Percentiles rank a stretch among this genome's conserved stretches.
phyloP scores from a whole-genome alignment of 2,329 filamentous ascomycete species.

The Macroventuria anomochaeta region DNA sequence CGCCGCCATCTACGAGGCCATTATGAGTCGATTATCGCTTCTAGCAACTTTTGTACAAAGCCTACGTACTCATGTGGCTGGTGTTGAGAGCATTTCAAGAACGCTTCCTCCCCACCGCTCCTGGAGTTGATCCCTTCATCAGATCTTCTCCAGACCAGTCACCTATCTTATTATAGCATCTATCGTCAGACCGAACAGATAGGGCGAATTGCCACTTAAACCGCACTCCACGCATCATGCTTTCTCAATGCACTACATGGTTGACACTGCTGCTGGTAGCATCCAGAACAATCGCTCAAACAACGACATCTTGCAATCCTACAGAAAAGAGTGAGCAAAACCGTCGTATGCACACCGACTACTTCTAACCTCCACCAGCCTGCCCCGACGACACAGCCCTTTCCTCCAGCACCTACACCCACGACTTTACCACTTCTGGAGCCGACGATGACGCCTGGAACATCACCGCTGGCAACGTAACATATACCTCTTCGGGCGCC shows the following conservation, averaged over 20 bases:
- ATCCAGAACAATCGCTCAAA: conserved; percentile 43
- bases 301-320: conserved; percentile 51
- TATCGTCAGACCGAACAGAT: not conserved
- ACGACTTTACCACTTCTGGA: conserved; percentile 47
- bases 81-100: not conserved
- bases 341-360: not conserved
- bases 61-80: not conserved
- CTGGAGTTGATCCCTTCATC: not conserved
- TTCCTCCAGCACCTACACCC: conserved; percentile 43
- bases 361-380: conserved; percentile 17
- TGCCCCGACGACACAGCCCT: conserved; percentile 51
- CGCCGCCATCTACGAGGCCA: not conserved
- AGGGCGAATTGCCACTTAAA: not conserved
- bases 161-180: not conserved
- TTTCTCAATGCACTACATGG: conserved; percentile 1
- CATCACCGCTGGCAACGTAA: conserved; percentile 47
- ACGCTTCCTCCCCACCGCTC: not conserved
- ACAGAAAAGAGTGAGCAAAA: conserved; percentile 34
- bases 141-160: not conserved
- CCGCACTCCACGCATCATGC: not conserved
- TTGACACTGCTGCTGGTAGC: conserved; percentile 8
- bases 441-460: conserved; percentile 38
- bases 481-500: conserved; percentile 50
- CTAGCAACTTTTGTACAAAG: not conserved
- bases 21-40: not conserved